These are phyloP conservation scores for Leccinum aurantiacum DNA, from an alignment of 768 basidiomycete genomes.

Conservation along the genomic window DNA sequence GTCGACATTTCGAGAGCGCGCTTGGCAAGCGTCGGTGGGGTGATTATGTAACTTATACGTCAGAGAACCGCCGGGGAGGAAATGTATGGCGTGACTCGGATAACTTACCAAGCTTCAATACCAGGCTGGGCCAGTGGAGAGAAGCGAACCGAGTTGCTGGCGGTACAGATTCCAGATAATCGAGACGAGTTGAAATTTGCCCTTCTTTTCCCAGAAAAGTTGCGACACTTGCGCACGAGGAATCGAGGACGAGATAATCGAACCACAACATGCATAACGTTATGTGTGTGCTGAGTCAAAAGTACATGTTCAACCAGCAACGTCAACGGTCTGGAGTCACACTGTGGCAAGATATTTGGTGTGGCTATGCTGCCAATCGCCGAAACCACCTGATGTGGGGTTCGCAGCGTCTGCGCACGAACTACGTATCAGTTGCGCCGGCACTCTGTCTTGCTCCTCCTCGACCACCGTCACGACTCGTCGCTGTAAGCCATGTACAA, in stretches of 20 bases:
- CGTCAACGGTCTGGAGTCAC: too few relatives aligned
- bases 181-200: neutral
- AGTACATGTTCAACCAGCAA: neutral
- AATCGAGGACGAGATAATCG: neutral
- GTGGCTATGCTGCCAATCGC: constrained; percentile 27
- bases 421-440: neutral
- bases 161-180: neutral
- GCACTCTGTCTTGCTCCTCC: neutral
- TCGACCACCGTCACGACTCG: neutral
- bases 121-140: too few relatives aligned
- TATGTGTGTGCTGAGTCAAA: neutral
- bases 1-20: neutral
- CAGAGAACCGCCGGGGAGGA: neutral
- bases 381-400: constrained; percentile 12
- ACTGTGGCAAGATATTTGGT: neutral
- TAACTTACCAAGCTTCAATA: neutral
- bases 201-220: neutral
- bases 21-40: neutral
- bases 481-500: constrained; percentile 32
- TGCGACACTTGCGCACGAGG: neutral
- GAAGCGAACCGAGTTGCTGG: neutral
- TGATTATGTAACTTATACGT: constrained; percentile 8
- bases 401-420: constrained; percentile 8
- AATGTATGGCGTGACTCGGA: neutral
- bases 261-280: neutral